Conservation (phyloP, 1,139 yeast species). For the Zygosaccharomyces sapae region DNA sequence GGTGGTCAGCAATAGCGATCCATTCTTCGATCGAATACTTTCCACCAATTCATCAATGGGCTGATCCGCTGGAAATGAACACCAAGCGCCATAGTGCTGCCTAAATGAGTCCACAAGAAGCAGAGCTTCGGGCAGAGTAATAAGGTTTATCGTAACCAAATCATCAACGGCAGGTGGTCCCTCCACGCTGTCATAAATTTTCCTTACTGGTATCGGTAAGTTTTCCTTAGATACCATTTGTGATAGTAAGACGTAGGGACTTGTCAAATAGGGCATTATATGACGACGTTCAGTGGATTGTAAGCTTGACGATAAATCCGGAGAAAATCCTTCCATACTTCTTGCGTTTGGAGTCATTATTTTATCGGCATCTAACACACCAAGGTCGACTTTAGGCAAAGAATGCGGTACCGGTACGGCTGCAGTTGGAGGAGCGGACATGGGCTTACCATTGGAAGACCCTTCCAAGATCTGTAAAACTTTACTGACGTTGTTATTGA, state of each 20-base stretch:
- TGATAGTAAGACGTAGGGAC: conserved; percentile 22
- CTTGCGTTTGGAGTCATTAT: neutral
- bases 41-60: conserved; percentile 50
- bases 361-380: neutral
- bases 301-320: conserved; percentile 9
- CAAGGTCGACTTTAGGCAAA: neutral
- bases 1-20: conserved; percentile 61
- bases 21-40: conserved; percentile 45
- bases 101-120: conserved; percentile 56
- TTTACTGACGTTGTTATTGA: conserved; percentile 15
- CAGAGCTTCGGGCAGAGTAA: conserved; percentile 49
- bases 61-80: conserved; percentile 58
- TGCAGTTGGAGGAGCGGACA: neutral
- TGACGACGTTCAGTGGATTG: conserved; percentile 13
- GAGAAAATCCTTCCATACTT: conserved; percentile 5
- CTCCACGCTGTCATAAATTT: conserved; percentile 17
- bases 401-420: neutral
- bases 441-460: neutral
- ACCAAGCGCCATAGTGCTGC: conserved; percentile 73
- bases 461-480: conserved; percentile 13
- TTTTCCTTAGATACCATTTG: conserved; percentile 22
- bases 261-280: conserved; percentile 15
- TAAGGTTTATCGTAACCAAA: conserved; percentile 46
- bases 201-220: conserved; percentile 26
- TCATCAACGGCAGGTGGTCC: conserved; percentile 35